A percentile compares a stretch with the other conserved stretches of the same genome.
Conservation (phyloP, 768 basidiomycete species). For the Pulveroboletus sp. region DNA sequence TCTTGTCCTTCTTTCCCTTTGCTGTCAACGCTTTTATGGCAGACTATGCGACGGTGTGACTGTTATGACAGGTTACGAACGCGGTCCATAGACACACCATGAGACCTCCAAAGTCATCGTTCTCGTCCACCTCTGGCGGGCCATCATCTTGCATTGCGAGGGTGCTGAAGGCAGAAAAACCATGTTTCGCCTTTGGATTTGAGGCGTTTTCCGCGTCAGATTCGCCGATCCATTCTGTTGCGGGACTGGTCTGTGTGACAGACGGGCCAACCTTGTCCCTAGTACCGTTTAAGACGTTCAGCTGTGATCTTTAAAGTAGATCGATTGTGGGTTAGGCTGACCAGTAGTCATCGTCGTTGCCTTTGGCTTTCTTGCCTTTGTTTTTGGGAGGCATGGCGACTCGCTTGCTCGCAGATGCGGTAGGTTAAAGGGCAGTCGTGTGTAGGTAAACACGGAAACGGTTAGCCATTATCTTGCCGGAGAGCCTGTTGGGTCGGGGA, state of each 20-base stretch:
- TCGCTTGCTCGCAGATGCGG: not conserved
- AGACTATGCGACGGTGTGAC: slow-evolving; percentile 39
- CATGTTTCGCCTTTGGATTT: slow-evolving; percentile 27
- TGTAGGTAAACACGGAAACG: not conserved
- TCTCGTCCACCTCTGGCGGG: slow-evolving; percentile 47
- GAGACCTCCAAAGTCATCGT: slow-evolving; percentile 67
- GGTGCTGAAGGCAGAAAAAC: slow-evolving; percentile 51
- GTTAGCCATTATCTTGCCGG: slow-evolving; percentile 13
- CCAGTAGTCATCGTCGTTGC: slow-evolving; percentile 77
- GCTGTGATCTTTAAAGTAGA: slow-evolving; percentile 11
- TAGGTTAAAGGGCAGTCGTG: not conserved
- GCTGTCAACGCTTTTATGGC: slow-evolving; percentile 51
- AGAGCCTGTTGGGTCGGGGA: slow-evolving; percentile 6
- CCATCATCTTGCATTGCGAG: slow-evolving; percentile 39
- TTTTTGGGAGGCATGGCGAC: slow-evolving; percentile 48
- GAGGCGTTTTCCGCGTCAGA: slow-evolving; percentile 42
- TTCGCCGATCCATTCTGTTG: slow-evolving; percentile 27
- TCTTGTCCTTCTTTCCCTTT: slow-evolving; percentile 55
- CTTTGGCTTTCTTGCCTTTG: slow-evolving; percentile 88
- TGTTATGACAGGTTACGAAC: not conserved
- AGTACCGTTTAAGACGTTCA: slow-evolving; percentile 10
- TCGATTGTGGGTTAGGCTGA: slow-evolving; percentile 26
- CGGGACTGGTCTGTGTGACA: slow-evolving; percentile 39
- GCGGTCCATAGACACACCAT: slow-evolving; percentile 49
- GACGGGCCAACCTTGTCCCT: slow-evolving; percentile 67